Conservation (phyloP, 495 filamentous ascomycete species). For the Talaromyces liani region DNA sequence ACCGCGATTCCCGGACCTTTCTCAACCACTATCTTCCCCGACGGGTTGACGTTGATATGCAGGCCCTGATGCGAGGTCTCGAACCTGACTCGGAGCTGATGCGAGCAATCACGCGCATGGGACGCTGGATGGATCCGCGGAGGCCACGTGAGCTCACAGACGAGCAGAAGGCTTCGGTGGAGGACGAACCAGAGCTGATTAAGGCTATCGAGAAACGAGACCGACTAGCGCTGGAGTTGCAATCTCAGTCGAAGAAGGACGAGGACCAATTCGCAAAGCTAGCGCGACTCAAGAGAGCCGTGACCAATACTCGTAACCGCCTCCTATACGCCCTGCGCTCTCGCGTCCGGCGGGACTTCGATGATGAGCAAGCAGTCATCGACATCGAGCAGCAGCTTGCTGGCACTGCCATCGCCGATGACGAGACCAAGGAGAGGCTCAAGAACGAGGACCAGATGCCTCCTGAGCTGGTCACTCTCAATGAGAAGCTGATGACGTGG, state of each 20-base stretch:
- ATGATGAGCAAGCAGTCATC: constrained; percentile 15
- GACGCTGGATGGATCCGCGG: constrained; percentile 26
- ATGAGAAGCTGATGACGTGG: constrained; percentile 19
- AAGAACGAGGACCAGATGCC: too few relatives aligned
- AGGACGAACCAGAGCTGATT: constrained; percentile 15
- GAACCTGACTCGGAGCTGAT: constrained; percentile 22
- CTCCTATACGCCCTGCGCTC: constrained; percentile 12
- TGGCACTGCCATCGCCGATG: too few relatives aligned
- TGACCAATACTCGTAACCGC: constrained; percentile 11
- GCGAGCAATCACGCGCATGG: constrained; percentile 24
- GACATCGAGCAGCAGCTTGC: too few relatives aligned
- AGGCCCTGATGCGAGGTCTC: constrained; percentile 21
- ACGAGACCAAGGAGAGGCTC: too few relatives aligned
- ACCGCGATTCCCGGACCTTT: constrained; percentile 22
- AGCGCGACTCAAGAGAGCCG: constrained; percentile 9
- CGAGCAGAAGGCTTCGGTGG: constrained; percentile 20
- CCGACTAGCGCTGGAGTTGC: constrained; percentile 3
- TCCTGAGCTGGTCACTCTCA: too few relatives aligned
- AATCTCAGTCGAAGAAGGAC: background rate
- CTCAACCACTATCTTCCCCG: constrained; percentile 30
- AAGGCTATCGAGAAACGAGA: constrained; percentile 12
- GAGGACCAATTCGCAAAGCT: constrained; percentile 10
- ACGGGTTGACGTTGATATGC: constrained; percentile 24
- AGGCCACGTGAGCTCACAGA: constrained; percentile 22
- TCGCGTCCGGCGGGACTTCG: constrained; percentile 12